Evolutionary conservation across 1,139 yeast species (phyloP).

Genomic region (Pichia sp.): DNA sequence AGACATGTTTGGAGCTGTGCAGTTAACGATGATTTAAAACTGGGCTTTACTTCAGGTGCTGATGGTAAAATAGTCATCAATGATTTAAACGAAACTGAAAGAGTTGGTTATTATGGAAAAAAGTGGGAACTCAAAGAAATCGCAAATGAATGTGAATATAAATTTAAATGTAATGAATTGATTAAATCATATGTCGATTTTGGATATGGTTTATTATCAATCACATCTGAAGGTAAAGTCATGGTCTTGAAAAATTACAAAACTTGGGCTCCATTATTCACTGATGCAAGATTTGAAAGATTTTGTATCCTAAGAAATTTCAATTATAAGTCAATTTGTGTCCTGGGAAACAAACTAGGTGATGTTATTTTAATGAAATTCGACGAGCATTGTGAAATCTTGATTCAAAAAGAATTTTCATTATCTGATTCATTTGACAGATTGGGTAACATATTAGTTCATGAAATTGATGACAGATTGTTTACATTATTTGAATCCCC

Average conservation of each 20-base stretch:
- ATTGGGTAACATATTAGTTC: constrained; percentile 13
- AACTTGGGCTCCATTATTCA: constrained; percentile 32
- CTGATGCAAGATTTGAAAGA: constrained; percentile 35
- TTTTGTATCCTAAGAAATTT: constrained; percentile 50
- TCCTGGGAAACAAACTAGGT: constrained; percentile 51
- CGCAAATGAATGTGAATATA: constrained; percentile 25
- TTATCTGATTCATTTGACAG: constrained; percentile 12
- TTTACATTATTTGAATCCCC: constrained; percentile 58
- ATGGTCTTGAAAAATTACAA: constrained; percentile 29
- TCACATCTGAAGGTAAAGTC: constrained; percentile 60
- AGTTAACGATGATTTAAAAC: constrained; percentile 37
- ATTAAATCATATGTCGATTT: constrained; percentile 56
- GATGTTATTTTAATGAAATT: constrained; percentile 43
- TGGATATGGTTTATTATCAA: constrained; percentile 40
- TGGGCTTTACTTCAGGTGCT: constrained; percentile 80
- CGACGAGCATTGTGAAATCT: constrained; percentile 20
- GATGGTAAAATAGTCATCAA: constrained; percentile 73
- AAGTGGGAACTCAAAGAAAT: constrained; percentile 33
- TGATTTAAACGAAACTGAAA: constrained; percentile 35
- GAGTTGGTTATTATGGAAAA: constrained; percentile 24
- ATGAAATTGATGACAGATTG: constrained; percentile 20
- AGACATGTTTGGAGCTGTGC: constrained; percentile 87
- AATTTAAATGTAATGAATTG: constrained; percentile 43
- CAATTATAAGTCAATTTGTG: constrained; percentile 34
- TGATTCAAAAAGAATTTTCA: constrained; percentile 16